phyloP scores from a whole-genome alignment of 805 yeast genomes.

The Lipomyces sp. region DNA sequence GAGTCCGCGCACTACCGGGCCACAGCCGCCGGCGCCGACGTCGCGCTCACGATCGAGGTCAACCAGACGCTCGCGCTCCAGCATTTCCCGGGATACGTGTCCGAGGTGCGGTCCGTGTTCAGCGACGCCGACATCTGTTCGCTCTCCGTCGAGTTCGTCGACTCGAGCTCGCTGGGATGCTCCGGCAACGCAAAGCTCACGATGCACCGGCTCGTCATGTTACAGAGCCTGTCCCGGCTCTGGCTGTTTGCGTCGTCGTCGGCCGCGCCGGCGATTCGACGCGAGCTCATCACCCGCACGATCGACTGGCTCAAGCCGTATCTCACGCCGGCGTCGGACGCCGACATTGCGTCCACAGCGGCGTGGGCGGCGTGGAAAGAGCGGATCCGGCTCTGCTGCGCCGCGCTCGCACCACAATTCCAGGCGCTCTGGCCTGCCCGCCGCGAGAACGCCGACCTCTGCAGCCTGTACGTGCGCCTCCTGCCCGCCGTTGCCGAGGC shows the following conservation, averaged over 20 bases:
- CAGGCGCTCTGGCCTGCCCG: conserved; percentile 35
- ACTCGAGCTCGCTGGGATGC: conserved; percentile 10
- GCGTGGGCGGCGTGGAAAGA: conserved; percentile 29
- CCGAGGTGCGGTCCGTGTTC: conserved; percentile 34
- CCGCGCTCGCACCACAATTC: conserved; percentile 35
- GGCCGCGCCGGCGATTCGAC: background rate
- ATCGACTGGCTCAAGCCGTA: conserved; percentile 21
- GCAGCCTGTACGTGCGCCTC: conserved; percentile 35
- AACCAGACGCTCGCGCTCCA: conserved; percentile 17
- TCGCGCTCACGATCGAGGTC: conserved; percentile 6
- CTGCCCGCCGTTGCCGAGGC: conserved; percentile 35
- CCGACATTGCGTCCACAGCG: conserved; percentile 5
- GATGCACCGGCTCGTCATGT: conserved; percentile 45
- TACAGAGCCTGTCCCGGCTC: conserved; percentile 43
- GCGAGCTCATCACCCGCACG: conserved; percentile 10
- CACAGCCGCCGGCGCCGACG: background rate
- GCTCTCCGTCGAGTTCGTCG: conserved; percentile 35
- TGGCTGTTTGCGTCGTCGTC: conserved; percentile 28
- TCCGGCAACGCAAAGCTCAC: conserved; percentile 24
- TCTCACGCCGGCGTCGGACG: conserved; percentile 6
- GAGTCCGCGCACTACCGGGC: background rate
- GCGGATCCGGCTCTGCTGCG: conserved; percentile 32
- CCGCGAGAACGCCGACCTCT: conserved; percentile 30
- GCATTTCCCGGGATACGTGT: conserved; percentile 14
- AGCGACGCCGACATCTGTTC: conserved; percentile 36